phyloP scores from a whole-genome alignment of 2,329 filamentous ascomycete genomes.

The Lasiodiplodia hormozganensis region DNA sequence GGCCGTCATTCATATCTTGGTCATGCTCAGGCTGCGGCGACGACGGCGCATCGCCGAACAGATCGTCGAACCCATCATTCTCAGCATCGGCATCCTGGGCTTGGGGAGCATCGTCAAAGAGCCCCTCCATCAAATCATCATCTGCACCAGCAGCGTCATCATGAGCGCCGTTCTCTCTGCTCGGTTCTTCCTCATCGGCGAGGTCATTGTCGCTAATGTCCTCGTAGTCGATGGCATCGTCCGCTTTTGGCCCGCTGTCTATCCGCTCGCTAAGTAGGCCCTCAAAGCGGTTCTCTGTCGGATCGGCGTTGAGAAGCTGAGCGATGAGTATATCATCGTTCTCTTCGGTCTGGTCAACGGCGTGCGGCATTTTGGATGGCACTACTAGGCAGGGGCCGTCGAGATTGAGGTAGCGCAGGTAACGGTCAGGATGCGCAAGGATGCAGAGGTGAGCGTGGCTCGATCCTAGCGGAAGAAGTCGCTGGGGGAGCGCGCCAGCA shows the following conservation, averaged over 20 bases:
- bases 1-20: constrained; percentile 6
- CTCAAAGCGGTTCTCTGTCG: constrained; percentile 37
- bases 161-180: constrained; percentile 34
- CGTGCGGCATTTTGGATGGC: constrained; percentile 45
- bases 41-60: constrained; percentile 68
- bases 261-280: constrained; percentile 42
- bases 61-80: constrained; percentile 61
- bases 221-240: constrained; percentile 88
- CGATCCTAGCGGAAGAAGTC: background rate
- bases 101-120: constrained; percentile 33
- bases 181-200: constrained; percentile 69
- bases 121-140: constrained; percentile 37
- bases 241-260: constrained; percentile 76
- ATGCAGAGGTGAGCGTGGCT: background rate
- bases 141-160: constrained; percentile 37
- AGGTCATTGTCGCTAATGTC: constrained; percentile 93
- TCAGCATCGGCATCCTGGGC: constrained; percentile 15
- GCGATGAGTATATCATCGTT: constrained; percentile 40
- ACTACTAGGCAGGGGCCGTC: background rate
- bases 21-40: constrained; percentile 30
- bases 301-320: constrained; percentile 37
- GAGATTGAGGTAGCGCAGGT: background rate
- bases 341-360: constrained; percentile 35
- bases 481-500: background rate
- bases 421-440: background rate